A percentile compares a stretch with the other conserved stretches of the same genome.
Evolutionary conservation across 768 basidiomycete species (phyloP).

Genomic region (Boletus sensibilis): DNA sequence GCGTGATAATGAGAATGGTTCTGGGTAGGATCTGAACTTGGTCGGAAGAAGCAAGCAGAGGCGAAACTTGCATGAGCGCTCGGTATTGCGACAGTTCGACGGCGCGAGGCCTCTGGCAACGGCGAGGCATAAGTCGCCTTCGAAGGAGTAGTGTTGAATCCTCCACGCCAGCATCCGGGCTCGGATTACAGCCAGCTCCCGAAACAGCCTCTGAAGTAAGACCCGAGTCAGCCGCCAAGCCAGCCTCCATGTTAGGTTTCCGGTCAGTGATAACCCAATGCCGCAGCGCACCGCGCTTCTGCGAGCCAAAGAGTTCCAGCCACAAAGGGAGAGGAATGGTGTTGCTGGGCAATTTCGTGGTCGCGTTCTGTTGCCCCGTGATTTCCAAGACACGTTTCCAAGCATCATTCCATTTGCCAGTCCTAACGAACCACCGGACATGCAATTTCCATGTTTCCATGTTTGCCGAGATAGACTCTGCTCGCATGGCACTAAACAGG

Average conservation of each 20-base stretch:
- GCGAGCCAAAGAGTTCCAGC: constrained; percentile 57
- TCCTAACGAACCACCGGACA: constrained; percentile 55
- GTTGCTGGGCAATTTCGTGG: constrained; percentile 1
- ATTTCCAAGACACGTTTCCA: constrained; percentile 44
- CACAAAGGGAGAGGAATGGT: constrained; percentile 49
- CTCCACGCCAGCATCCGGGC: not conserved
- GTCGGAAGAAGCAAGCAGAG: constrained; percentile 36
- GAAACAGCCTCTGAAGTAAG: not conserved
- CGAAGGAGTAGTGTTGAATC: not conserved
- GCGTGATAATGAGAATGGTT: constrained; percentile 45
- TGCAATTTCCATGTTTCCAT: constrained; percentile 56
- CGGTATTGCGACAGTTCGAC: constrained; percentile 32
- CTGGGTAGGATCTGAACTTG: constrained; percentile 39
- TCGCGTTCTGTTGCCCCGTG: constrained; percentile 5
- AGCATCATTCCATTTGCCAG: constrained; percentile 57
- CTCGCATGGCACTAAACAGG: constrained; percentile 49
- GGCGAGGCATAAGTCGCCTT: constrained; percentile 18
- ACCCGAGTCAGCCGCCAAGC: not conserved
- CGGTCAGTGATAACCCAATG: constrained; percentile 12
- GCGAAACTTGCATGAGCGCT: constrained; percentile 43
- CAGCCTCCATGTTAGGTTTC: not conserved
- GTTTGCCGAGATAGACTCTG: constrained; percentile 42
- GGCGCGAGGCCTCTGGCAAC: constrained; percentile 9
- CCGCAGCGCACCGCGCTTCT: constrained; percentile 37
- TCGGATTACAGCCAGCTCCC: not conserved